Base-by-base conservation (phyloP, 495 filamentous ascomycete species). In the Talaromyces nanjingensis region DNA sequence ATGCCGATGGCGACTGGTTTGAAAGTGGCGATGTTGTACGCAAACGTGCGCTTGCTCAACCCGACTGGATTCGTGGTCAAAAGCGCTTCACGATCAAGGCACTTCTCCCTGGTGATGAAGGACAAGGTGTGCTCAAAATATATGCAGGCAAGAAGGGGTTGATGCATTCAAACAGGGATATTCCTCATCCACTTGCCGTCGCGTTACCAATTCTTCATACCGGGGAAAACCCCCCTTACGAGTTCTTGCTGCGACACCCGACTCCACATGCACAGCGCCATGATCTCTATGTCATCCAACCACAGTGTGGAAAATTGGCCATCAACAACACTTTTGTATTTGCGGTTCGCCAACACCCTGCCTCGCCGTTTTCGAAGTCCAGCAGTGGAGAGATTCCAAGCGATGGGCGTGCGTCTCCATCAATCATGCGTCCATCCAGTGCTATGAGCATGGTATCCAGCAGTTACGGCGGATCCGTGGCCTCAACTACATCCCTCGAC, bases 281-380 rank as follows among this genome's bases (percentile, higher is more conserved):
- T 73, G 94, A 98, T 67, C 84, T 99, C 66, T 99, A 99, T 75
- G 89, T 99, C 69, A 90, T 89, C 34, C 93, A 97, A 68, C 94
- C 96, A 0, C 96, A 98, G 73, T 98, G 94, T 71, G 81, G 88
- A 42, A 84, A 84, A 22, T 78, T 99, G 11, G 92, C 91, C 8
- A 75, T 96, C 49, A 96, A 97, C 77, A 98, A 98, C 71, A 99
- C 94, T 6, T 99, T 96, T 71, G 93, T 99, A 25, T 99, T 99
- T 70, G 87, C 89, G 59, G 89, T 98, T 57, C 89, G 94, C 29
- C 94, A 99, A 70, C 92, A 98, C 71, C 90, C 92, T 0, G 89
- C 91, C 39, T 87, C 87, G 0, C 72, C 79, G 4, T 71, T 75
- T 29, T 65, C 73, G 34, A 67, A 81, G 20, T 75, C 83, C 4